A percentile compares a stretch with the other conserved stretches of the same genome.
Conservation (phyloP, 1,284 basidiomycete genomes). For the Amylostereum areolatum region DNA sequence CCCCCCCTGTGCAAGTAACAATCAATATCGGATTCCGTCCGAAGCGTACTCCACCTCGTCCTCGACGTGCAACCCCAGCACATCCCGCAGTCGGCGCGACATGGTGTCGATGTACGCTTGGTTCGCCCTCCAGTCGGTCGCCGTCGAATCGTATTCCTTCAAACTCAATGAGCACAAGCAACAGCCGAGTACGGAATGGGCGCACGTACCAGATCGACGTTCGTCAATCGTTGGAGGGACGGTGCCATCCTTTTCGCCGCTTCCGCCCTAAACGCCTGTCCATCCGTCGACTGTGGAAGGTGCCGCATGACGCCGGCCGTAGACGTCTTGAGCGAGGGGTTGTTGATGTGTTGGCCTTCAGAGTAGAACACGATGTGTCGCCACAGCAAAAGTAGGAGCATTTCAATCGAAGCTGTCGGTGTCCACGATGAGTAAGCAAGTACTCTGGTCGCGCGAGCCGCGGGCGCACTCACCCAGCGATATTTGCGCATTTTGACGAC, state of each 20-base stretch:
- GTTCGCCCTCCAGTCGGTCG: conserved; percentile 47
- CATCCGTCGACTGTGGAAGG: conserved; percentile 42
- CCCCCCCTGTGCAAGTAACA: conserved; percentile 10
- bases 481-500: conserved; percentile 43
- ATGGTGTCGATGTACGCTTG: conserved; percentile 66
- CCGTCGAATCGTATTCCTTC: conserved; percentile 18
- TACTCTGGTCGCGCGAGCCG: conserved; percentile 1
- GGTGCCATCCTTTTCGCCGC: conserved; percentile 44
- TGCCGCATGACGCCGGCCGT: conserved; percentile 49
- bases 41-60: conserved; percentile 19
- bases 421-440: conserved; percentile 6
- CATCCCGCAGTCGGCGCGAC: conserved; percentile 57
- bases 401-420: conserved; percentile 66
- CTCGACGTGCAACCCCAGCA: conserved; percentile 43
- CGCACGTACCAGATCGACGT: conserved; percentile 44
- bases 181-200: neutral
- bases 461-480: conserved; percentile 41
- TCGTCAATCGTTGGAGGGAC: conserved; percentile 41
- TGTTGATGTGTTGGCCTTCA: conserved; percentile 32
- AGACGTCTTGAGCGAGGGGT: conserved; percentile 31
- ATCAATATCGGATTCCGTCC: conserved; percentile 7
- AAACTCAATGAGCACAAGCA: conserved; percentile 3
- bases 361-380: conserved; percentile 71
- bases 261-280: conserved; percentile 48
- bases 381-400: conserved; percentile 81